These are phyloP conservation scores for Quercus tomentella DNA, from an alignment of 331 rosid species.

Conservation along the genomic window DNA sequence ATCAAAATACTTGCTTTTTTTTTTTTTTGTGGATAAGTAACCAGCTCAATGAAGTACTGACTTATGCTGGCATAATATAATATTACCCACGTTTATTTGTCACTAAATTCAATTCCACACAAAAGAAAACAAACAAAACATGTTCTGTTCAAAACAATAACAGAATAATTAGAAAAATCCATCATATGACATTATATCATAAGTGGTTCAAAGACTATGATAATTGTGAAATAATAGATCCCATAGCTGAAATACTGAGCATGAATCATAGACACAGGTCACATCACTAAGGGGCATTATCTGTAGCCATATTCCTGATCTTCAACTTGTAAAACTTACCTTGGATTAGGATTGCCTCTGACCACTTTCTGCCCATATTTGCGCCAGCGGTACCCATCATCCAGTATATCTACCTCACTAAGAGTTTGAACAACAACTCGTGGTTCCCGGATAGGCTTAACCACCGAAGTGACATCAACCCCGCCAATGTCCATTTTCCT, in stretches of 20 bases:
- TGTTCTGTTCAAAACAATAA: not conserved
- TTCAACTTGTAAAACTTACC: constrained; percentile 43
- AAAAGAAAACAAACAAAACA: not conserved
- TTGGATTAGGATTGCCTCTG: constrained; percentile 98
- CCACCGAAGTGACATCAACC: constrained; percentile 64
- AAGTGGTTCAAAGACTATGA: not conserved
- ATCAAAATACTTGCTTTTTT: too few relatives aligned
- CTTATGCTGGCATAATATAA: not conserved
- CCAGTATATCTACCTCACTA: constrained; percentile 98
- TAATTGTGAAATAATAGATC: not conserved
- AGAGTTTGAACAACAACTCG: constrained; percentile 96
- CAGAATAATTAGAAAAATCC: not conserved
- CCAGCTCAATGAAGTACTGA: not conserved
- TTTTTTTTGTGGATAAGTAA: too few relatives aligned
- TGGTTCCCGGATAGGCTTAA: constrained; percentile 94
- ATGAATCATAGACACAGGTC: constrained; percentile 15
- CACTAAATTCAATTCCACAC: too few relatives aligned
- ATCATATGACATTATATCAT: not conserved
- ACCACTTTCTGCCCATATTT: constrained; percentile 99
- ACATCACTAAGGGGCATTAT: not conserved
- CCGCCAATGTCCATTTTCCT: constrained; percentile 84
- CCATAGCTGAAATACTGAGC: constrained; percentile 3
- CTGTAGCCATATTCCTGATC: constrained; percentile 3
- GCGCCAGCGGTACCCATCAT: constrained; percentile 99
- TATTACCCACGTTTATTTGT: not conserved